These are phyloP conservation scores for Trichopus zeylanicus DNA, from an alignment of 116 monocot genomes.

Conservation along the genomic window DNA sequence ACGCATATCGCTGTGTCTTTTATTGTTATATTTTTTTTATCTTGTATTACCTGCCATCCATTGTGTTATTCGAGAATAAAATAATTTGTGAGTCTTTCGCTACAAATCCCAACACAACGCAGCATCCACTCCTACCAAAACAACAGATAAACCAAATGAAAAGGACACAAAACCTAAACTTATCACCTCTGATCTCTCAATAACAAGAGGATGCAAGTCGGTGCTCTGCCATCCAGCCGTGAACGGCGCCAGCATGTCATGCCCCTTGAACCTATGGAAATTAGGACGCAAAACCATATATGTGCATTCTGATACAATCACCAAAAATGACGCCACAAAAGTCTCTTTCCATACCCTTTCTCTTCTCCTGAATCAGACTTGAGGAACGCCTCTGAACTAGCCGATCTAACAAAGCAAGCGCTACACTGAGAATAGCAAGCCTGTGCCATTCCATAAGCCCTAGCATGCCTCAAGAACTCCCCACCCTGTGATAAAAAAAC, in stretches of 20 bases:
- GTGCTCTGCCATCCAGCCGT: conserved; percentile 97
- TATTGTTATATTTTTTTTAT: no score
- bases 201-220: conserved; percentile 76
- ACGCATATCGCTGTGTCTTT: no score
- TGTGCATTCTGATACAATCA: not conserved
- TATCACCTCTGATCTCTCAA: conserved; percentile 81
- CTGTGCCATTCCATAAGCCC: conserved; percentile 15
- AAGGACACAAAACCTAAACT: no score
- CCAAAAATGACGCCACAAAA: not conserved
- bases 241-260: conserved; percentile 96
- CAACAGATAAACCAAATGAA: no score
- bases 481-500: conserved; percentile 31
- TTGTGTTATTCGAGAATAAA: no score
- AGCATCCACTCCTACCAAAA: no score
- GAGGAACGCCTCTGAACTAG: conserved; percentile 47
- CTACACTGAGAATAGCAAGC: conserved; percentile 8
- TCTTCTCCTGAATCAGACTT: conserved; percentile 29
- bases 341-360: conserved; percentile 44
- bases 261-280: conserved; percentile 73
- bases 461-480: conserved; percentile 13
- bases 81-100: not conserved
- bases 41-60: no score
- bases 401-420: conserved; percentile 21
- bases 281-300: not conserved
- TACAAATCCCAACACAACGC: not conserved